Conservation (phyloP, 768 basidiomycete species). For the Russula griseocarnosa region DNA sequence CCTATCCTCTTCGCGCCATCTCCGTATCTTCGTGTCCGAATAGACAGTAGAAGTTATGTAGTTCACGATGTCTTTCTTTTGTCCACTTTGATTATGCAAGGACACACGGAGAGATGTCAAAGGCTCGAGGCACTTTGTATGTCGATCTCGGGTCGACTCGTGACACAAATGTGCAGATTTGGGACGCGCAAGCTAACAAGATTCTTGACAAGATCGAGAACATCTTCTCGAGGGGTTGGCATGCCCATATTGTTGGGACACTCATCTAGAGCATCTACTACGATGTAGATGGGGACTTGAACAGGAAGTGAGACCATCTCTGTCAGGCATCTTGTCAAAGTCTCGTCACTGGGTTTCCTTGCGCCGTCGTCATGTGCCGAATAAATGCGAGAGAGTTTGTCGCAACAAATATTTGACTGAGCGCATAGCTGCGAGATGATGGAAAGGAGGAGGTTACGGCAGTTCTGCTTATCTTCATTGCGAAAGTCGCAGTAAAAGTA, state of each 20-base stretch:
- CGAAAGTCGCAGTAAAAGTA: conserved; percentile 11
- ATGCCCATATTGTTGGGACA: not conserved
- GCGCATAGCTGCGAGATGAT: not conserved
- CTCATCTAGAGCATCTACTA: not conserved
- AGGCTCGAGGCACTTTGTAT: not conserved
- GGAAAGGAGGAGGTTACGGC: conserved; percentile 1
- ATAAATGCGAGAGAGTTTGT: not conserved
- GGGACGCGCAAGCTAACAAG: not conserved
- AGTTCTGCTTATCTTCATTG: not conserved
- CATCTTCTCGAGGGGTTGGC: not conserved
- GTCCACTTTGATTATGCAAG: conserved; percentile 8
- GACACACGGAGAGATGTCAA: conserved; percentile 3
- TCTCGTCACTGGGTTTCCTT: not conserved
- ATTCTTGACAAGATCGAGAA: not conserved
- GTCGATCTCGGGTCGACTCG: conserved; percentile 4
- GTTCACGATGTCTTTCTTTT: conserved; percentile 5
- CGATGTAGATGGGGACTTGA: not conserved
- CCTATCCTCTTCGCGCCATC: conserved; percentile 18
- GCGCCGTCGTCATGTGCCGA: not conserved
- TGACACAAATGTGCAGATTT: not conserved
- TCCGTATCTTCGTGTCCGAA: conserved; percentile 9
- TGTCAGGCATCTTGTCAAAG: not conserved
- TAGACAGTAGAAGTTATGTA: conserved; percentile 2
- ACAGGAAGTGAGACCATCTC: not conserved
- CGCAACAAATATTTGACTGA: not conserved